A percentile compares a stretch with the other conserved stretches of the same genome.
phyloP scores from a whole-genome alignment of 2,329 filamentous ascomycete species.

The Colletotrichum phormii region DNA sequence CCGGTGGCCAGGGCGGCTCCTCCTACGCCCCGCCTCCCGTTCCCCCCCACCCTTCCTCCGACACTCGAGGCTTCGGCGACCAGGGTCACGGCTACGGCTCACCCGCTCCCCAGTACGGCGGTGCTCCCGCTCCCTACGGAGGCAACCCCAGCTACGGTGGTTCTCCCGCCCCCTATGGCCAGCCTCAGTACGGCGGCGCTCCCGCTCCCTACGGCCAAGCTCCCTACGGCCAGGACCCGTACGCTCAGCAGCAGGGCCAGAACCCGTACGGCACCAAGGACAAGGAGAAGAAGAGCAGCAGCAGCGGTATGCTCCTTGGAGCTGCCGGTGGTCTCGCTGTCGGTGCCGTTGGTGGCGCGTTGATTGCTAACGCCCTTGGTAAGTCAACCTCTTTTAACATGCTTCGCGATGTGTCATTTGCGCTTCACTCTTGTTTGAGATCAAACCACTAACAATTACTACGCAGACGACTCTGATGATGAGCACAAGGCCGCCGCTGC shows the following conservation, averaged over 20 bases:
- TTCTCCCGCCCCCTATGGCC: slow-evolving; percentile 26
- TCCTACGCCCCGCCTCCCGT: slow-evolving; percentile 27
- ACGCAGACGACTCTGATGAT: slow-evolving; percentile 36
- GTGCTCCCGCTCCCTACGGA: slow-evolving; percentile 26
- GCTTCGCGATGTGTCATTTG: not conserved
- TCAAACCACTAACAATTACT: not conserved
- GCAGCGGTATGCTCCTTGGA: slow-evolving; percentile 66
- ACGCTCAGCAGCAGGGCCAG: slow-evolving; percentile 26
- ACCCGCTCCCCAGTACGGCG: slow-evolving; percentile 32
- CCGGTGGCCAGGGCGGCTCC: slow-evolving; percentile 23
- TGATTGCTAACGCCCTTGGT: slow-evolving; percentile 68
- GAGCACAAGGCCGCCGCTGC: slow-evolving; percentile 35
- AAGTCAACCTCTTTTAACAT: slow-evolving; percentile 42
- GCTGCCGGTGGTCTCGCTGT: slow-evolving; percentile 70
- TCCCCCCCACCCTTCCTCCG: slow-evolving; percentile 11
- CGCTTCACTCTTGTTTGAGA: not conserved
- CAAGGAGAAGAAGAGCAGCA: slow-evolving; percentile 56
- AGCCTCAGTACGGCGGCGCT: slow-evolving; percentile 27
- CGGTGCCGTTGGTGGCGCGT: slow-evolving; percentile 67
- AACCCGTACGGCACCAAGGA: slow-evolving; percentile 41
- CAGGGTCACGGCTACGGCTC: slow-evolving; percentile 35
- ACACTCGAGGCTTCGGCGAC: slow-evolving; percentile 37
- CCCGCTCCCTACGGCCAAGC: slow-evolving; percentile 21
- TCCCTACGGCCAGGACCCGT: slow-evolving; percentile 38
- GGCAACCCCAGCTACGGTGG: slow-evolving; percentile 18